phyloP scores from a whole-genome alignment of 1,139 yeast species.

The Debaryomycetaceae sp. region DNA sequence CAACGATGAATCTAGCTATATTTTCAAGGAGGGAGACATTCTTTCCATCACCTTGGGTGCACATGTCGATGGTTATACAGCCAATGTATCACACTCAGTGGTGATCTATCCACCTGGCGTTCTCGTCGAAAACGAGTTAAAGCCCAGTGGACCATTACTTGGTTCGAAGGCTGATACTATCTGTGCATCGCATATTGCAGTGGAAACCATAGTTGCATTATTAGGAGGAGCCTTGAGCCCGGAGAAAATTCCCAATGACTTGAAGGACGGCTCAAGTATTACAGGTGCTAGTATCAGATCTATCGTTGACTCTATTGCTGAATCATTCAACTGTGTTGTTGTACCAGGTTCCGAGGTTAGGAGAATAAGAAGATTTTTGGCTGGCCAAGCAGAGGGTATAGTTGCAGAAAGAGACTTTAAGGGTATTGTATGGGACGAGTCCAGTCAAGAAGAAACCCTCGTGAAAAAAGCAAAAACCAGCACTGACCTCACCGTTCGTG shows the following conservation, averaged over 20 bases:
- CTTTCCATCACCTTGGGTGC: constrained; percentile 82
- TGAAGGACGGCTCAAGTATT: constrained; percentile 35
- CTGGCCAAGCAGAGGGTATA: constrained; percentile 90
- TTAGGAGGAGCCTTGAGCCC: constrained; percentile 74
- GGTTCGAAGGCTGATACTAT: constrained; percentile 88
- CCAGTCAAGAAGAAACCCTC: constrained; percentile 67
- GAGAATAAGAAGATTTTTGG: constrained; percentile 85
- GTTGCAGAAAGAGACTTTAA: constrained; percentile 90
- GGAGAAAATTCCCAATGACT: constrained; percentile 58
- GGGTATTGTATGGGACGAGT: constrained; percentile 89
- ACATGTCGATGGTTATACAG: constrained; percentile 93
- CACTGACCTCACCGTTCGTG: constrained; percentile 37
- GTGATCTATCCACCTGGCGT: constrained; percentile 72
- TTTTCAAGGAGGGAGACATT: constrained; percentile 73
- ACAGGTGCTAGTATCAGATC: constrained; percentile 68
- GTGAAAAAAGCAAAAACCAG: constrained; percentile 39
- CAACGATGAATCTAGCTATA: constrained; percentile 54
- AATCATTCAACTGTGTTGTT: constrained; percentile 73
- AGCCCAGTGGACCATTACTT: constrained; percentile 72
- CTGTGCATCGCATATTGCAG: constrained; percentile 85
- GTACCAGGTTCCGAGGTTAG: constrained; percentile 92
- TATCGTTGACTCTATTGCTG: constrained; percentile 79
- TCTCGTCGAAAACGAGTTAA: constrained; percentile 19
- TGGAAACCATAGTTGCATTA: constrained; percentile 73
- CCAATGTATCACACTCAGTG: constrained; percentile 79